Base-by-base conservation (phyloP, 2,329 filamentous ascomycete genomes). In the Penicillium janthinellum region DNA sequence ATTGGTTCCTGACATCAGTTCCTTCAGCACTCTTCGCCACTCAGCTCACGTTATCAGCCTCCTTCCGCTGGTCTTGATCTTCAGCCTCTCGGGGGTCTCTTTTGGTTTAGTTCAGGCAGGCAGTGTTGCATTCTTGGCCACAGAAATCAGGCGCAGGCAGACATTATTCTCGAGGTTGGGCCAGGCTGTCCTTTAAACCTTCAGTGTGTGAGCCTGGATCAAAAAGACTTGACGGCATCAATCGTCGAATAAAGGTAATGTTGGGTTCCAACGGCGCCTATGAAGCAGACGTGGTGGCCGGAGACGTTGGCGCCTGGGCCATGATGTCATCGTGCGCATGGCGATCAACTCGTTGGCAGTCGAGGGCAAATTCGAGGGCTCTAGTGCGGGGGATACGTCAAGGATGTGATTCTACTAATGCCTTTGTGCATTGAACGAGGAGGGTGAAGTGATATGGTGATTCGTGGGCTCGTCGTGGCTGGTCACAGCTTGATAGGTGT, bases 221-320 rank as follows among this genome's bases (percentile, higher is more conserved):
- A 42, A 17, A 17, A 17, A n/a, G 20, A 42, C 5, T 3, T 22
- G 50, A 38, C 38, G 52, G 17, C 20, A 15, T 12, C 44, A 4
- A 11, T 1, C 4, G 31, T 4, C 62, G 55, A 64, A 63, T 61
- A 6, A n/a, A 2, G 31, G 11, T 7, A 1, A 2, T 20, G n/a
- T 34, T 34, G 38, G 15, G 12, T 57, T 47, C 64, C 64, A 66
- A 66, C 64, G 63, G 62, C 64, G 64, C 59, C 45, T 49, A 31
- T 31, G 25, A 54, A 44, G 47, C 41, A 39, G 38, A 61, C 54
- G 41, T 50, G 25, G 52, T 8, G 31, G 7, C 6, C 2, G 51
- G 45, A 34, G 22, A 50, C 7, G 35, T 28, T 54, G 38, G 45
- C 15, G 49, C 45, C 50, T 25, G 45, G 42, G 53, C 41, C 42